Percentiles rank a stretch among this genome's conserved stretches.
Conservation (phyloP, 2,329 filamentous ascomycete genomes). For the Diaporthe aspalathi region DNA sequence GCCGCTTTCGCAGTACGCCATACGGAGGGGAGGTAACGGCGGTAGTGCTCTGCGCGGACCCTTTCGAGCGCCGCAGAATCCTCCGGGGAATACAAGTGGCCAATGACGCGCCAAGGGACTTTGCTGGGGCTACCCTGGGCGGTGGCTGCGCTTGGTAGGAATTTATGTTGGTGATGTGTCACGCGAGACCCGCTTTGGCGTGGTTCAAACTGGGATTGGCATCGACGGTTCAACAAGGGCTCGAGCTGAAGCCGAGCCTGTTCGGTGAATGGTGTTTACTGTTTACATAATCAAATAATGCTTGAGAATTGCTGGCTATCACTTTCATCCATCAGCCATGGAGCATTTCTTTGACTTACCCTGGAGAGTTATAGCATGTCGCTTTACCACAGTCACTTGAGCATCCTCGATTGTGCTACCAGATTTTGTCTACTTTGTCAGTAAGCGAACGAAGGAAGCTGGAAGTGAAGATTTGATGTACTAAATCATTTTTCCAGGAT, state of each 20-base stretch:
- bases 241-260: not conserved
- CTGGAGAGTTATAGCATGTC: not conserved
- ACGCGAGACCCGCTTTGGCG: not conserved
- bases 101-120: not conserved
- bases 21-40: not conserved
- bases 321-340: not conserved
- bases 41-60: not conserved
- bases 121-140: not conserved
- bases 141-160: constrained; percentile 4
- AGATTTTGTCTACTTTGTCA: not conserved
- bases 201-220: not conserved
- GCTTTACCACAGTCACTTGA: not conserved
- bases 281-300: not conserved
- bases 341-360: not conserved
- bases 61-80: constrained; percentile 1
- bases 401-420: not conserved
- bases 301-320: not conserved
- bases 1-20: not conserved
- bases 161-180: constrained; percentile 5
- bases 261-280: too few species aligned
- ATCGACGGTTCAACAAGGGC: not conserved
- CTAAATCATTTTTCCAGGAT: not conserved
- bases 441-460: not conserved
- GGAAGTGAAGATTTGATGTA: not conserved
- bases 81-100: not conserved